Evolutionary conservation across 306 rosid genomes (phyloP), one percentile per base, ranked within the genome.

Genomic region (Vachellia pachyceras): DNA sequence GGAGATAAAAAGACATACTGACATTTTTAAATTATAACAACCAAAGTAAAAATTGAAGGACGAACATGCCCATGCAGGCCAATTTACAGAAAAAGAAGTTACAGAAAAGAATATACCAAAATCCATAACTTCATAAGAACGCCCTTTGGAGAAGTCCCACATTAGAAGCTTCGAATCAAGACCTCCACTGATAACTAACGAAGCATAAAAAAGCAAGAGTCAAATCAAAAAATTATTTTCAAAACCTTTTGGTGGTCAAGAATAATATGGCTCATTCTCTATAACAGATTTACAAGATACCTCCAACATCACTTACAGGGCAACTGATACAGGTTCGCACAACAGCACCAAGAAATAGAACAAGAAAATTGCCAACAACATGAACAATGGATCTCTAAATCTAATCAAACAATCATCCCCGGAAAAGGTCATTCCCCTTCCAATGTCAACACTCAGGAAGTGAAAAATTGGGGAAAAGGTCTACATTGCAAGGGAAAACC

Each of bases 91-190:
- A 60, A 23, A 42, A 77, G 63, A 50, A 20, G 81, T 55, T 74
- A 39, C 17, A 78, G 5, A 66, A 64, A 23, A 75, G 75, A 82
- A 77, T 60, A 72, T 86, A 91, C 97, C 95, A 71, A 95, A 91
- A 84, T 95, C 90, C 73, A 90, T 58, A 63, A 85, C 87, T 83
- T 90, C 88, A 69, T 60, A 66, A 10, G 97, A 92, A 15, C 92
- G 97, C 25, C 97, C 98, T 85, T 88, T 91, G 80, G 97, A 92
- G 83, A 92, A 94, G 87, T 94, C 97, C 98, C 98, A 94, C 85
- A 90, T 83, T 55, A 92, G 87, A 74, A 94, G 97, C 78, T 86
- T 86, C 45, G 97, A 90, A 84, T 94, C 98, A 42, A 94, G 97
- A 78, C 98, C 98, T 82, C 98, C 98, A 60, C 91, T 92, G 71